Base-by-base conservation (phyloP, 1,284 basidiomycete genomes). In the Cryptococcus sp. region DNA sequence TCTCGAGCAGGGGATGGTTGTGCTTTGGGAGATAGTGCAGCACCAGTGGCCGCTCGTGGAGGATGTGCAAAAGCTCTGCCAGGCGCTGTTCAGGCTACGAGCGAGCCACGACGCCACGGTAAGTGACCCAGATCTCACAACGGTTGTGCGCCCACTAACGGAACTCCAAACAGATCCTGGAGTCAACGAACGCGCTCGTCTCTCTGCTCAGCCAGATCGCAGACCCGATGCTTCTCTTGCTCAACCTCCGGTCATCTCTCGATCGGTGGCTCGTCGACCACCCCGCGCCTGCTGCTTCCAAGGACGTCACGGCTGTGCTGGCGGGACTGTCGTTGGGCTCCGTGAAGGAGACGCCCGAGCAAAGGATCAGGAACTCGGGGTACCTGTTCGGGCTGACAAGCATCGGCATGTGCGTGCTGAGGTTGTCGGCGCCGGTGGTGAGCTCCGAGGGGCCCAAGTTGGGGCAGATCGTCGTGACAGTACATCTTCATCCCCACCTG, bases 21-120 rank as follows among this genome's bases (percentile, higher is more conserved):
- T 70, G 1, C 62, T 76, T 0, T 76, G 72, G 71, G 72, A 76
- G 50, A 48, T 76, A 54, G 67, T 72, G 0, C 69, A 73, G 44
- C 63, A 76, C 49, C 73, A 76, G 50, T 76, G 71, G 71, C 24
- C 53, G 1, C 43, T 76, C 36, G 66, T 72, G 28, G 72, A 75
- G 48, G 62, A 60, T n/a, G 70, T 72, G 49, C 62, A 64, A 21
- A 51, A 56, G 4, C 52, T 76, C 23, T 52, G 68, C 20, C 69
- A 74, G 42, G 55, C 64, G 5, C 53, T 74, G 13, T 72, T 76
- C 62, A 61, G 63, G 1, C 49, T 76, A 18, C 53, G 73, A 24
- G 57, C 63, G 1, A 62, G 56, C 11, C 48, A 42, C 12, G 66
- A 66, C 52, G 42, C 55, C 6, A 63, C 63, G n/a, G 71, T 72